These are phyloP conservation scores for Salvia splendens DNA, from an alignment of 257 asterid species.

Conservation along the genomic window DNA sequence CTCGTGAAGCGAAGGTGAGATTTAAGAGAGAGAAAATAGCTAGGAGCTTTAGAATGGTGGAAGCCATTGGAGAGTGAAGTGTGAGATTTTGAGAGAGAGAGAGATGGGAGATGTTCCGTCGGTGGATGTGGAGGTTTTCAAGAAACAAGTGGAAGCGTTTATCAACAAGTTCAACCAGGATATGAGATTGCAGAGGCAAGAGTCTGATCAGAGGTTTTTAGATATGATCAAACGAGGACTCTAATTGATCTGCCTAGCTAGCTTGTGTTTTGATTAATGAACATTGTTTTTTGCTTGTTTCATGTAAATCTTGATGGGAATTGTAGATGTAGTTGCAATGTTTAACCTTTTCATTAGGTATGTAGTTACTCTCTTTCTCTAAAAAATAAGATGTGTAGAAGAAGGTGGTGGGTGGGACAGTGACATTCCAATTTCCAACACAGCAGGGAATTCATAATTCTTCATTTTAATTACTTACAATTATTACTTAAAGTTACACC, in stretches of 20 bases:
- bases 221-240: constrained; percentile 42
- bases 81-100: not conserved
- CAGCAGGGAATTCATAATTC: not conserved
- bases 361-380: not conserved
- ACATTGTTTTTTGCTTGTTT: not conserved
- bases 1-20: constrained; percentile 29
- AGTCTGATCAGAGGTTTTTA: constrained; percentile 53
- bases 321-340: not conserved
- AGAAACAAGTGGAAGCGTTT: constrained; percentile 55
- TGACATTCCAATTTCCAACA: constrained; percentile 7
- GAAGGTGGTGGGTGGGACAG: not conserved
- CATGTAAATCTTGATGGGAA: not conserved
- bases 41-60: not conserved
- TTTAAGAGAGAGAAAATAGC: constrained; percentile 25
- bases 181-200: constrained; percentile 60
- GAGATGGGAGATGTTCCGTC: no score
- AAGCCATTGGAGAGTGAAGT: constrained; percentile 26
- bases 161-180: constrained; percentile 54
- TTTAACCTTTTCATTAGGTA: not conserved
- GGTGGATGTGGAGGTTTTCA: constrained; percentile 49
- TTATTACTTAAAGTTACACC: not conserved
- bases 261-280: not conserved
- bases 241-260: not conserved
- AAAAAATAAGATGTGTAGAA: not conserved
- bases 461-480: not conserved